These are phyloP conservation scores for Aspergillus calidoustus DNA, from an alignment of 2,329 filamentous ascomycete species.

Conservation along the genomic window DNA sequence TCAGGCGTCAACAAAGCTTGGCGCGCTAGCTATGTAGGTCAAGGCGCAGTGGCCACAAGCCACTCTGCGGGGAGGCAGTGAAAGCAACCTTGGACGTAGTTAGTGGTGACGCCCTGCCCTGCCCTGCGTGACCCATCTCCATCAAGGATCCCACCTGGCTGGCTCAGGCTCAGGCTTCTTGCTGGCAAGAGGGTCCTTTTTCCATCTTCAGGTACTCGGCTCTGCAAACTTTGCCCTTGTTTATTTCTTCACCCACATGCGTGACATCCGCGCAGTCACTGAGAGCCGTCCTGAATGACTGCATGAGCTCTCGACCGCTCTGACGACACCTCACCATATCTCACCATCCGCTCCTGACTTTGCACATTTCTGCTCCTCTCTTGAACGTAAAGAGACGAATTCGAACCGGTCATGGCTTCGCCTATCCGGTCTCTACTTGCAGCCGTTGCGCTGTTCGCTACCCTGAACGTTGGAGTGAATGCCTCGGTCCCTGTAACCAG, in stretches of 20 bases:
- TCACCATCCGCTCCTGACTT: background rate
- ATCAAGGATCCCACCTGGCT: conserved; percentile 23
- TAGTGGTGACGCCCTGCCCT: conserved; percentile 4
- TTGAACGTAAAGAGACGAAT: background rate
- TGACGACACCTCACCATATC: background rate
- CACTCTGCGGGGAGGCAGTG: conserved; percentile 13
- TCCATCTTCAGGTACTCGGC: background rate
- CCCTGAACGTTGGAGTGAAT: conserved; percentile 17
- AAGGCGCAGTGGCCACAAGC: conserved; percentile 4
- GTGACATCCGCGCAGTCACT: conserved; percentile 7
- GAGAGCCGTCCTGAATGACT: conserved; percentile 4
- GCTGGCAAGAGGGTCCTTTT: conserved; percentile 26
- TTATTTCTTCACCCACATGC: conserved; percentile 6
- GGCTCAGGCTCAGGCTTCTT: conserved; percentile 30
- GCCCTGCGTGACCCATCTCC: conserved; percentile 2
- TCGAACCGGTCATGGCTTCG: conserved; percentile 15
- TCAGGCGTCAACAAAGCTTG: background rate
- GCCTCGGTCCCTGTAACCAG: conserved; percentile 21
- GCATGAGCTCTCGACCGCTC: background rate
- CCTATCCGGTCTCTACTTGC: conserved; percentile 4
- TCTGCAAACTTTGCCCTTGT: conserved; percentile 5
- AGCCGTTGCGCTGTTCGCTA: conserved; percentile 14
- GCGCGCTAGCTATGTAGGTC: conserved; percentile 2
- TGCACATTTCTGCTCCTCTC: no score
- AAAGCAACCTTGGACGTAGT: background rate